Base-by-base conservation (phyloP, 2,329 filamentous ascomycete species). In the Neonectria sp. region DNA sequence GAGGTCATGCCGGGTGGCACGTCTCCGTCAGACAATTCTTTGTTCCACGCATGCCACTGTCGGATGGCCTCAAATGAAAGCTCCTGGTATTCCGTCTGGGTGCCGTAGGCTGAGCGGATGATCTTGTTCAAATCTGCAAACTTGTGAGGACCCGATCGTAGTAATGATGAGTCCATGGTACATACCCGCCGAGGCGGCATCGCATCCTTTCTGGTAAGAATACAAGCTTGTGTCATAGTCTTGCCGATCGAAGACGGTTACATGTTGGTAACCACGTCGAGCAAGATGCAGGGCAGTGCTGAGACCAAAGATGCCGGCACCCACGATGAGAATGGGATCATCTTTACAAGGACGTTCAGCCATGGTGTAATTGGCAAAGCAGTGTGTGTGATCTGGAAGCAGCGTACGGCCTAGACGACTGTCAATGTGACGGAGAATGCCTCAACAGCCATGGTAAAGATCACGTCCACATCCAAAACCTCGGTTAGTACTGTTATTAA, bases 231-330 rank as follows among this genome's bases (percentile, higher is more conserved):
- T 60, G 13, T 82, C 79, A 40, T 85, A 83, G 5, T 82, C 45
- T 67, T 87, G 82, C 66, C 79, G 79, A 70, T 88, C 86, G 35
- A 87, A 80, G 15, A 88, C 80, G 3, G 79, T 85, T n/a, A 87
- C 78, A 63, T 84, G 76, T 3, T 21, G 77, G 70, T 86, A 88
- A 3, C 85, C 86, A 13, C 82, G 72, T 24, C 66, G 67, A 6
- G 74, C 69, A n/a, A 79, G 73, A 59, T 79, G 77, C 11, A 75
- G 68, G 1, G 77, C 80, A 5, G 80, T 81, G 15, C 79, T 78
- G 4, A 80, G 76, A 3, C 81, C 80, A 7, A 81, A 80, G 55
- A 73, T 68, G 60, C 67, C 67, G 21, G 63, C 67, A 9, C 67
- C 67, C 4, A 71, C 65, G 13, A 71, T 67, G 29, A 67, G 21